Evolutionary conservation across 1,139 yeast genomes (phyloP), one percentile per base, ranked within the genome.

Genomic region (Geotrichum fermentans): DNA sequence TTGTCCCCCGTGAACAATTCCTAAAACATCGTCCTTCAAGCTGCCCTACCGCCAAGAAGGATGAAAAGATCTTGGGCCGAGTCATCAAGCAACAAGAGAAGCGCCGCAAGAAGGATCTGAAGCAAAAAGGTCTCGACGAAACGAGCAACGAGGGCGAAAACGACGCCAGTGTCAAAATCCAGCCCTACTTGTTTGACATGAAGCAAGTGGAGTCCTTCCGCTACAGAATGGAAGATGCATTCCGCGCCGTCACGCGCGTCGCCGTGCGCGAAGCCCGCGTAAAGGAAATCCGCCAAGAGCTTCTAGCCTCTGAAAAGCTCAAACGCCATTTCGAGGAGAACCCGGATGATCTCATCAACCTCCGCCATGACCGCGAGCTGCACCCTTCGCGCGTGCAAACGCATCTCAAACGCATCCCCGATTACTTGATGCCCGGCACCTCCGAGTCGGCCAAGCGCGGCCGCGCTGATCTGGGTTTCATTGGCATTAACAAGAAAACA

Each of bases 241-340:
- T 92, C 70, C 79, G 97, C 69, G 87, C 97, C 0, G 95, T 94
- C 26, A 92, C 98, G 0, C 82, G 80, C 53, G 82, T 86, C 6
- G 86, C 96, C 1, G 79, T 94, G 24, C 81, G 97, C 67, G 97
- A 92, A 63, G 97, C 98, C 1, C 79, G 98, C 61, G 79, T 90
- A 50, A 85, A 82, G 64, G 99, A 94, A 66, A 76, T 94, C 65
- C 85, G 86, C 65, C 79, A 83, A 60, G 98, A 94, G 67, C 74
- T 94, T 65, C 73, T 94, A 55, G 80, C 90, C 40, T 85, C 95
- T 57, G 97, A 89, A 56, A 89, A 88, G 62, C 77, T 94, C 63
- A 89, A 89, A 68, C 79, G 97, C 61, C 95, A 89, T 69, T 94
- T 94, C 63, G 97, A 92, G 68, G 98, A 92, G 63, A 92, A 92